Conservation (phyloP, 192 early-diverging fungal genomes). For the Coemansia sp. region DNA sequence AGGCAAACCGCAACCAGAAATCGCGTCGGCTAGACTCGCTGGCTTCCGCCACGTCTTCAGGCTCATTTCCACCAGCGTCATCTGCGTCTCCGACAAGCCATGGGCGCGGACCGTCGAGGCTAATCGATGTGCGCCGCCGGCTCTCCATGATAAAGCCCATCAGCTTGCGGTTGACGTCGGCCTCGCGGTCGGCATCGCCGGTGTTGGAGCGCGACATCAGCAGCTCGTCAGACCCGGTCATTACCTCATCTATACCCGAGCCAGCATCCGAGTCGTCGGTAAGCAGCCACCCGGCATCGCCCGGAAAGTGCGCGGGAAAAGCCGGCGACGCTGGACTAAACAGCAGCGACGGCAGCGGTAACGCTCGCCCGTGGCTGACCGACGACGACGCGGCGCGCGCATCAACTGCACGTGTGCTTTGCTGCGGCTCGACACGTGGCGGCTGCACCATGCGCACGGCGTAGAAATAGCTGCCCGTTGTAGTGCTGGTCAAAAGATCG, state of each 20-base stretch:
- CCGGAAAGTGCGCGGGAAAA: neutral
- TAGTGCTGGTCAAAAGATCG: neutral
- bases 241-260: neutral
- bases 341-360: neutral
- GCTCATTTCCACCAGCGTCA: neutral
- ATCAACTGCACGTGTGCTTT: conserved; percentile 6
- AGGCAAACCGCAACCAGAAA: conserved; percentile 13
- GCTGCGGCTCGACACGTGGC: conserved; percentile 4
- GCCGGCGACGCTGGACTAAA: conserved; percentile 7
- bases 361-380: neutral
- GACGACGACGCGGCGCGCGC: conserved; percentile 13
- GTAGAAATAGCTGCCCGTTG: conserved; percentile 13
- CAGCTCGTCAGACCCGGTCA: neutral
- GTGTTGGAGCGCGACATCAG: neutral
- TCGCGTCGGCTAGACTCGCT: neutral
- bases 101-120: conserved; percentile 5
- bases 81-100: conserved; percentile 5
- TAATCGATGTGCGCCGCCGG: conserved; percentile 8
- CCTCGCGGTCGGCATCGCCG: conserved; percentile 4
- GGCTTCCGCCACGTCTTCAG: too few species aligned
- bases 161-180: conserved; percentile 19
- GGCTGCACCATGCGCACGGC: conserved; percentile 15
- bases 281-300: conserved; percentile 13
- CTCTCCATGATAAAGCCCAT: conserved; percentile 19
- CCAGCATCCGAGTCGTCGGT: conserved; percentile 22